These are phyloP conservation scores for Lodderomyces beijingensis DNA, from an alignment of 1,139 yeast genomes.

Conservation along the genomic window DNA sequence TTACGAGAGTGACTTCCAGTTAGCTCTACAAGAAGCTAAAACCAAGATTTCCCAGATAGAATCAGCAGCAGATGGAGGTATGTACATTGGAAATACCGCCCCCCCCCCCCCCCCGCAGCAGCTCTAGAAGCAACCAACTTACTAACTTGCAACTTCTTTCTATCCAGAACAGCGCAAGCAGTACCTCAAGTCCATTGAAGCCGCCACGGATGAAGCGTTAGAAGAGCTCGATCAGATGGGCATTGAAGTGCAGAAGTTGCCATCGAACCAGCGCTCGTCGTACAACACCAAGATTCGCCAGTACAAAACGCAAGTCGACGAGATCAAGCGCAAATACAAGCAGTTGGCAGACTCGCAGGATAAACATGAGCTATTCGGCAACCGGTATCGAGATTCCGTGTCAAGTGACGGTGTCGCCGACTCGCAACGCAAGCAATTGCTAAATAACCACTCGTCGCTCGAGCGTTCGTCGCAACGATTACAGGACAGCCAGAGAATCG, in stretches of 20 bases:
- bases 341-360: constrained; percentile 58
- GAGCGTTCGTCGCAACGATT: constrained; percentile 82
- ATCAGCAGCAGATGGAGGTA: constrained; percentile 48
- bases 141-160: constrained; percentile 15
- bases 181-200: constrained; percentile 57
- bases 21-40: constrained; percentile 67
- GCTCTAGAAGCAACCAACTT: constrained; percentile 6
- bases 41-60: constrained; percentile 60
- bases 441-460: constrained; percentile 74
- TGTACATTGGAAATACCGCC: constrained; percentile 19
- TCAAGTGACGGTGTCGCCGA: constrained; percentile 33
- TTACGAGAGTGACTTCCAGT: constrained; percentile 72
- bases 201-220: constrained; percentile 70
- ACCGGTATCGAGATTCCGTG: constrained; percentile 33
- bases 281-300: constrained; percentile 70
- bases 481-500: constrained; percentile 83
- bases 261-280: constrained; percentile 63
- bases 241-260: constrained; percentile 75
- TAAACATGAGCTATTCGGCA: constrained; percentile 66
- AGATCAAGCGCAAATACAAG: constrained; percentile 49
- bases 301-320: constrained; percentile 58
- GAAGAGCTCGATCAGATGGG: constrained; percentile 79
- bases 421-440: constrained; percentile 76
- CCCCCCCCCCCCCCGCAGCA: constrained; percentile 4
- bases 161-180: constrained; percentile 40